Evolutionary conservation across 805 yeast species (phyloP).

Genomic region (Metschnikowia cubensis): DNA sequence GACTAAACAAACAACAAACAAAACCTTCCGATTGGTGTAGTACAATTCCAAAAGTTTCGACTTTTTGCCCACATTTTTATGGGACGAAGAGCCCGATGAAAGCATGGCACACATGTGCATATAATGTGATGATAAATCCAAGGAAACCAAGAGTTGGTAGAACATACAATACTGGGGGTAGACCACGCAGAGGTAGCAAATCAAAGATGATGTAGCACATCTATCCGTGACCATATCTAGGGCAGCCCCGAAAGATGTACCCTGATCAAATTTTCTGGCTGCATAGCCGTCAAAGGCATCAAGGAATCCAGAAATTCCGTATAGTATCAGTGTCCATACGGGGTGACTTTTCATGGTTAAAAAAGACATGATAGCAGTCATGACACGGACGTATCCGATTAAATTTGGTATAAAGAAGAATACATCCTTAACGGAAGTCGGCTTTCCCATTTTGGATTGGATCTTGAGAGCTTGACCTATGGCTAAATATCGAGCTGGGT

Average conservation of each 20-base stretch:
- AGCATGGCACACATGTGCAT: constrained; percentile 98
- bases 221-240: constrained; percentile 98
- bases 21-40: constrained; percentile 78
- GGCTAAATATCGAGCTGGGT: background rate
- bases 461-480: background rate
- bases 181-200: constrained; percentile 76
- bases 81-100: constrained; percentile 72
- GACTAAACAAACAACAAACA: constrained; percentile 86
- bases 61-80: constrained; percentile 74
- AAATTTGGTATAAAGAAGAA: constrained; percentile 83
- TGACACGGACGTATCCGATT: constrained; percentile 83
- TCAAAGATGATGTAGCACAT: constrained; percentile 91
- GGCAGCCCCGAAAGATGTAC: constrained; percentile 92
- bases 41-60: constrained; percentile 75
- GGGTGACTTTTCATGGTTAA: constrained; percentile 84
- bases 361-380: constrained; percentile 77
- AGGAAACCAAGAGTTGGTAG: constrained; percentile 80
- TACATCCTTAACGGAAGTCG: constrained; percentile 40
- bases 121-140: constrained; percentile 90
- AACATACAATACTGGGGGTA: constrained; percentile 66
- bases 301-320: constrained; percentile 82
- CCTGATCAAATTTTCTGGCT: constrained; percentile 84
- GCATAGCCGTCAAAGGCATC: constrained; percentile 97
- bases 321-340: constrained; percentile 65
- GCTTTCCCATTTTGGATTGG: background rate